Conservation (phyloP, 306 rosid genomes). For the Citrullus mucosospermus region DNA sequence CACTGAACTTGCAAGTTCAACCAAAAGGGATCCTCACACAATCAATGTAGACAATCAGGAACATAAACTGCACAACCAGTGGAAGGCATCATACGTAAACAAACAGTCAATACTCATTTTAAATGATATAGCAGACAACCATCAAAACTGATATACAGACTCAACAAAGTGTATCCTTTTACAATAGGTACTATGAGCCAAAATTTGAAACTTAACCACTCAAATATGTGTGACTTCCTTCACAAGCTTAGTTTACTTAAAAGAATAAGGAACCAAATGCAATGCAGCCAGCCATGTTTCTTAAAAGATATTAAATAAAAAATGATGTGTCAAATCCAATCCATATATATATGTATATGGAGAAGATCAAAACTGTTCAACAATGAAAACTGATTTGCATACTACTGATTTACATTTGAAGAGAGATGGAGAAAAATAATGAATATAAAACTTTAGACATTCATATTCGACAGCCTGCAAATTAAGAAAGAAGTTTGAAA, state of each 20-base stretch:
- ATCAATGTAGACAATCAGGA: neutral
- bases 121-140: neutral
- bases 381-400: neutral
- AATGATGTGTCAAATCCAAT: neutral
- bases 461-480: neutral
- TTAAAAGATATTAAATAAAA: neutral
- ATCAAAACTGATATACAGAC: neutral
- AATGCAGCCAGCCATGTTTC: neutral
- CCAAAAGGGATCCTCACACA: neutral
- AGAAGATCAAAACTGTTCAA: neutral
- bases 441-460: neutral
- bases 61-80: neutral
- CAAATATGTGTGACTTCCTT: neutral
- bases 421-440: neutral
- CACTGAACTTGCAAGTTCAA: neutral
- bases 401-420: neutral
- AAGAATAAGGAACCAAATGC: neutral
- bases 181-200: neutral
- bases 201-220: neutral
- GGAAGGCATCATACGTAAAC: neutral
- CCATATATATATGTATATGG: too few species aligned
- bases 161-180: neutral
- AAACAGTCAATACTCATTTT: neutral
- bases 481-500: constrained; percentile 4
- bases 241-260: neutral